Evolutionary conservation across 202 grass and related monocot species (phyloP), one percentile per base, ranked within the genome.

Genomic region (Thinopyrum obtusiflorum): DNA sequence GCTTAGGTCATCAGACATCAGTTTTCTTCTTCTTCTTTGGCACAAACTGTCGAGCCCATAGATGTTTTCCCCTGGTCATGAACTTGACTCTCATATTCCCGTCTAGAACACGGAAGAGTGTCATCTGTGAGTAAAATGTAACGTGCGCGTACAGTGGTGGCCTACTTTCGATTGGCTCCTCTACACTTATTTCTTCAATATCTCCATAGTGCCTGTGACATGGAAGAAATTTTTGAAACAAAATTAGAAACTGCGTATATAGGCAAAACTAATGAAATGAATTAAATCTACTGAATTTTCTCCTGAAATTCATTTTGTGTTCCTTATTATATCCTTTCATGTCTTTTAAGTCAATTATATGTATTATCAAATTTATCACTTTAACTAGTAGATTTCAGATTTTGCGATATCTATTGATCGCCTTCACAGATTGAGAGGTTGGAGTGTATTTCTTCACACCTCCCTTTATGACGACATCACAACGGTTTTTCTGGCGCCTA

Each of bases 1-100:
- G 11, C 8, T n/a, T 33, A 32, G 23, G 55, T 83, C 27, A 79
- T 60, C 11, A 60, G 8, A 40, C 3, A 60, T 74, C 7, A 24
- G 4, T 7, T 27, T 82, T n/a, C 83, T 93, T 33, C 49, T 55
- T 55, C 55, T 66, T 76, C 65, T 91, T 91, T 5, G 92, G 92
- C n/a, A 93, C 68, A 32, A 74, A 93, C 9, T 88, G 86, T 25
- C 89, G 76, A 87, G 80, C 92, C 92, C 92, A 91, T 0, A 91
- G 40, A 72, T 91, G 89, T 20, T 87, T 93, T 5, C 89, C 86
- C n/a, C 75, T 65, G 4, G 61, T 87, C 46, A 93, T 73, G 9
- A 85, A 93, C 68, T 91, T 93, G 0, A 87, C 80, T 70, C 47
- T 93, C 32, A 14, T 11, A 44, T 57, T 78, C 6, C 89, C 83